These are phyloP conservation scores for Podochytrium sp. DNA, from an alignment of 192 early-diverging fungal genomes.

Conservation along the genomic window DNA sequence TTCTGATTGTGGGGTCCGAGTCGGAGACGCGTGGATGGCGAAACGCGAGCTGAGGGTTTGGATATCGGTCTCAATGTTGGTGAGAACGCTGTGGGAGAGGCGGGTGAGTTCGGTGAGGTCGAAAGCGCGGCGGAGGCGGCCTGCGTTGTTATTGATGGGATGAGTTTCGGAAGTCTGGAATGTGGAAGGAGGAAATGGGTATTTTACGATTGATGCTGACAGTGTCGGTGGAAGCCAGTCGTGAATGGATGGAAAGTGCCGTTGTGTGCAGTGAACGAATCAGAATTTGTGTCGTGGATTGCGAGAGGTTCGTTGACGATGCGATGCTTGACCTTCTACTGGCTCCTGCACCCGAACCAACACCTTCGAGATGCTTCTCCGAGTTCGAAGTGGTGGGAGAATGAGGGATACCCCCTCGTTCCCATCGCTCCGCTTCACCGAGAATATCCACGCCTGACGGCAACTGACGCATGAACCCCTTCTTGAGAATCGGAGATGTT, in stretches of 20 bases:
- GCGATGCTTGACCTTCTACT: no score
- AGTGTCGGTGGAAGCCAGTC: constrained; percentile 40
- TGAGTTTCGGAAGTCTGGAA: background rate
- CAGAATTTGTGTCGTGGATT: background rate
- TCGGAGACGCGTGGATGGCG: constrained; percentile 7
- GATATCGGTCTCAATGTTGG: constrained; percentile 42
- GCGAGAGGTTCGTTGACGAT: background rate
- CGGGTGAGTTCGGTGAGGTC: constrained; percentile 42
- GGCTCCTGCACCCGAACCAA: no score
- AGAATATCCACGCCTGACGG: no score
- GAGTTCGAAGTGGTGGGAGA: no score
- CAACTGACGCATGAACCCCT: no score
- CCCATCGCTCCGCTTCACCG: no score
- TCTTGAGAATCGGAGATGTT: no score
- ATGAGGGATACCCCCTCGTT: no score
- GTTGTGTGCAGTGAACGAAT: constrained; percentile 27
- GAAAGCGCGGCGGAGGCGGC: constrained; percentile 40
- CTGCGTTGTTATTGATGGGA: background rate
- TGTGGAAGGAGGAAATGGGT: background rate
- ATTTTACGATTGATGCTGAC: constrained; percentile 41
- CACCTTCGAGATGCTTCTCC: no score
- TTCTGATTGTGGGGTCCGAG: background rate
- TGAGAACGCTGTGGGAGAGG: constrained; percentile 42
- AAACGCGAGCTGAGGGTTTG: constrained; percentile 34
- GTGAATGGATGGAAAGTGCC: constrained; percentile 31